Percentiles rank a stretch among this genome's conserved stretches.
Evolutionary conservation across 2,329 filamentous ascomycete genomes (phyloP).

Genomic region (Claviceps citrina): DNA sequence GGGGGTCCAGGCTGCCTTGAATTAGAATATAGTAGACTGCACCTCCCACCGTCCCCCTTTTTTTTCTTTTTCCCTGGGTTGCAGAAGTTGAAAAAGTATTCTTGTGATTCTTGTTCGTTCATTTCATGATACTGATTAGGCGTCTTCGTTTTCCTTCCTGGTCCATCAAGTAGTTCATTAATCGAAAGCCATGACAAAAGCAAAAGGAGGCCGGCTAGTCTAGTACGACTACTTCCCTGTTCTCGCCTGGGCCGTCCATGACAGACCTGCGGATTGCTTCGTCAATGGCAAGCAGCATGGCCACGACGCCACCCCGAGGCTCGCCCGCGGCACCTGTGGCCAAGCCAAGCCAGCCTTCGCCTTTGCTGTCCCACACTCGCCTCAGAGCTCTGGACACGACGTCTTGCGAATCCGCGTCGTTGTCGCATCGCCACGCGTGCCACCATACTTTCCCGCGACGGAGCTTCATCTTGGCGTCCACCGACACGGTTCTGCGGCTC

Average conservation of each 20-base stretch:
- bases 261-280: slow-evolving; percentile 25
- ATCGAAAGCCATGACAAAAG: neutral
- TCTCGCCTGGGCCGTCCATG: neutral
- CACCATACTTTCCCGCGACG: slow-evolving; percentile 35
- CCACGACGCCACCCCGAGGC: slow-evolving; percentile 25
- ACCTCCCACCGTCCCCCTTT: too few relatives aligned
- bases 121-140: neutral
- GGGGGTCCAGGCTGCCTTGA: neutral
- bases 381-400: slow-evolving; percentile 25
- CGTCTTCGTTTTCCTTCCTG: neutral
- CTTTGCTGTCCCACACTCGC: slow-evolving; percentile 29
- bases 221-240: slow-evolving; percentile 7
- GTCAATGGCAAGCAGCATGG: slow-evolving; percentile 33
- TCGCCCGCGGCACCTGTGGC: slow-evolving; percentile 30
- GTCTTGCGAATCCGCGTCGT: slow-evolving; percentile 12
- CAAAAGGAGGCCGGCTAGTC: slow-evolving; percentile 4
- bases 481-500: slow-evolving; percentile 21
- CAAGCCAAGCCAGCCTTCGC: slow-evolving; percentile 33
- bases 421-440: slow-evolving; percentile 28
- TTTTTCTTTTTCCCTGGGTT: too few relatives aligned
- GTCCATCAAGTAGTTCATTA: neutral
- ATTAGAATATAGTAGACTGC: too few relatives aligned
- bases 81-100: too few relatives aligned
- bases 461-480: slow-evolving; percentile 37
- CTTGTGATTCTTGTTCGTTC: neutral